Conservation (phyloP, 2,329 filamentous ascomycete genomes). For the Fusarium brachygibbosum region DNA sequence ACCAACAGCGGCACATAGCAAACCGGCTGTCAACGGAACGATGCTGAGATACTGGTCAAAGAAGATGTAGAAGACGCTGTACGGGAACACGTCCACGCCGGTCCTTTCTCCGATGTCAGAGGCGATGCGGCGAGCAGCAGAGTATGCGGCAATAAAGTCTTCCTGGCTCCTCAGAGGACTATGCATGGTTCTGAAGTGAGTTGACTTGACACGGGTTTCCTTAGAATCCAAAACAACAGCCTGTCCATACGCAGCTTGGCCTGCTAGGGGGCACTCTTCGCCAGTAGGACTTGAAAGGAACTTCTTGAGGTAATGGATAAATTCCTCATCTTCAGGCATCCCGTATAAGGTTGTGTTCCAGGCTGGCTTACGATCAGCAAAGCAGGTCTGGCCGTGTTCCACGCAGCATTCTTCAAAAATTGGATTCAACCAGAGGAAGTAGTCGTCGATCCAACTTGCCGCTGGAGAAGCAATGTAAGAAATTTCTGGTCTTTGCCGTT, state of each 20-base stretch:
- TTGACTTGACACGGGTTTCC: slow-evolving; percentile 78
- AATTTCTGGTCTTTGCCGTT: slow-evolving; percentile 87
- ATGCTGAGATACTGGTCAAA: slow-evolving; percentile 97
- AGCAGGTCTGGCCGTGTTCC: slow-evolving; percentile 80
- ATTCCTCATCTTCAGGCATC: slow-evolving; percentile 95
- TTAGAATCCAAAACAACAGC: slow-evolving; percentile 83
- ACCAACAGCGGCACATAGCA: slow-evolving; percentile 85
- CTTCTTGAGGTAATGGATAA: slow-evolving; percentile 84
- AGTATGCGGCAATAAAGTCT: slow-evolving; percentile 94
- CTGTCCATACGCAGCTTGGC: slow-evolving; percentile 86
- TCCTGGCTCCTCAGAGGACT: slow-evolving; percentile 87
- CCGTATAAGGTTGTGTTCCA: slow-evolving; percentile 93
- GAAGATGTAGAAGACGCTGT: slow-evolving; percentile 98
- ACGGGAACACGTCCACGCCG: slow-evolving; percentile 89
- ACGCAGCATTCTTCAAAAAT: slow-evolving; percentile 78
- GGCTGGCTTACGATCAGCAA: slow-evolving; percentile 78
- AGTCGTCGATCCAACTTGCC: slow-evolving; percentile 97
- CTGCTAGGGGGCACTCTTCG: slow-evolving; percentile 87
- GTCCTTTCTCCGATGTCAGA: slow-evolving; percentile 78
- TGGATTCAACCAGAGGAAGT: slow-evolving; percentile 96
- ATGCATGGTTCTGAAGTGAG: slow-evolving; percentile 92
- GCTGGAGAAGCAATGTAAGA: slow-evolving; percentile 91
- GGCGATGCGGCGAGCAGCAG: slow-evolving; percentile 88
- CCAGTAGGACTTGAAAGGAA: slow-evolving; percentile 87
- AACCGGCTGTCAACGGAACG: slow-evolving; percentile 79